Percentiles rank a stretch among this genome's conserved stretches.
These are phyloP conservation scores for Aspergillus sp. DNA, from an alignment of 2,329 filamentous ascomycete species.

Conservation along the genomic window DNA sequence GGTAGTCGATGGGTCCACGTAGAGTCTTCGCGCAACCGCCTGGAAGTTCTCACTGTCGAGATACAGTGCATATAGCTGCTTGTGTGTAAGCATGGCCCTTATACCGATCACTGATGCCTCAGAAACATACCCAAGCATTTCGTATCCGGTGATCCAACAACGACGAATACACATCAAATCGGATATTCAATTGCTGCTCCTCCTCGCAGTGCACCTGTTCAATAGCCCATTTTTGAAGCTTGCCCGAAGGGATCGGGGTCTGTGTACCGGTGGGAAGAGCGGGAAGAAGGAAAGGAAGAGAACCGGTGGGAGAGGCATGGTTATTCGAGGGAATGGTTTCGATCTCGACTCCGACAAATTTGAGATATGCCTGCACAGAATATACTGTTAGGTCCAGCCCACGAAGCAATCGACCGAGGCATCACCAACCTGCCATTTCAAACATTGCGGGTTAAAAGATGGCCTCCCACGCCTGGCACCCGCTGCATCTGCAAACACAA, in stretches of 20 bases:
- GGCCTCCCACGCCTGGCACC: constrained; percentile 59
- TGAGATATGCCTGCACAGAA: constrained; percentile 67
- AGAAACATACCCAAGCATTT: constrained; percentile 68
- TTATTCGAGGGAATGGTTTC: constrained; percentile 71
- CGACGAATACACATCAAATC: constrained; percentile 71
- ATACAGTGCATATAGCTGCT: constrained; percentile 74
- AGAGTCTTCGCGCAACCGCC: constrained; percentile 64
- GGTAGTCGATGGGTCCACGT: constrained; percentile 60
- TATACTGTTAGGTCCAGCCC: neutral
- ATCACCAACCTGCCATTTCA: constrained; percentile 84
- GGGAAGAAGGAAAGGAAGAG: constrained; percentile 82
- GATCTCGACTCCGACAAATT: constrained; percentile 67
- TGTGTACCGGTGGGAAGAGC: constrained; percentile 34
- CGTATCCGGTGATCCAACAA: constrained; percentile 74
- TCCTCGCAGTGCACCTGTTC: constrained; percentile 44
- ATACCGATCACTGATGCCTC: neutral
- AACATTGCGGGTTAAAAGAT: constrained; percentile 86
- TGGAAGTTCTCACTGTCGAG: constrained; percentile 62
- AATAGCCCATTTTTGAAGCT: constrained; percentile 65
- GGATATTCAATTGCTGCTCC: constrained; percentile 49
- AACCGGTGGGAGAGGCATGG: constrained; percentile 83
- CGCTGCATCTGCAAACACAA: constrained; percentile 68
- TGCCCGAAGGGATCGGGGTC: constrained; percentile 56
- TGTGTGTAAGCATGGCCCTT: constrained; percentile 1
- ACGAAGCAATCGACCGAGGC: constrained; percentile 1